A percentile compares a stretch with the other conserved stretches of the same genome.
These are phyloP conservation scores for Colletotrichum tropicale DNA, from an alignment of 2,329 filamentous ascomycete species.

Conservation along the genomic window DNA sequence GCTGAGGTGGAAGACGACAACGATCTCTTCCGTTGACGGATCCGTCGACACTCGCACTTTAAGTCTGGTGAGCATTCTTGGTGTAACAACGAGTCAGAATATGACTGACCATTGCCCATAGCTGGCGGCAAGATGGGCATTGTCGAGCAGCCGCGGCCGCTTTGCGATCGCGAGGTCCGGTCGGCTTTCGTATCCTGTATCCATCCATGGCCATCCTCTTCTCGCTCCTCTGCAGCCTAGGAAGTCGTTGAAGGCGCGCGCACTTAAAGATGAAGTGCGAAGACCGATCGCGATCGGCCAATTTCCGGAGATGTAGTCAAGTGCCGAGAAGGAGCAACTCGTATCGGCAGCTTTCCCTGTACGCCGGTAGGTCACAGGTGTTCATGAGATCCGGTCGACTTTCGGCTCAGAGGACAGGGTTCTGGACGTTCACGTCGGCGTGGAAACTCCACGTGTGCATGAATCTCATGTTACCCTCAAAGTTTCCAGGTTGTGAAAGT, in stretches of 20 bases:
- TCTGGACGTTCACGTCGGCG: not conserved
- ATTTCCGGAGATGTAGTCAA: not conserved
- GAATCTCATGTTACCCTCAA: not conserved
- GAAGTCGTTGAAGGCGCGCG: not conserved
- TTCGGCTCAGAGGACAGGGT: not conserved
- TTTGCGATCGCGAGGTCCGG: not conserved
- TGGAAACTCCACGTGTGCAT: not conserved
- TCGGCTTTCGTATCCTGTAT: not conserved
- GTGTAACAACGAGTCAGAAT: not conserved
- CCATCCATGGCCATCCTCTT: not conserved
- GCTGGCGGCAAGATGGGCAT: not conserved
- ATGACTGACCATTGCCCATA: not conserved
- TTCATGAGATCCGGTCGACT: not conserved
- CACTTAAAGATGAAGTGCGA: not conserved
- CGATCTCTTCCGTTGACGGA: not conserved
- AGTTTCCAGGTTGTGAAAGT: not conserved
- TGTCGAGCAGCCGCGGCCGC: not conserved
- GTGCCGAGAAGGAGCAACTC: not conserved
- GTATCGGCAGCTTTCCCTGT: not conserved
- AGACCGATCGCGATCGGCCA: not conserved
- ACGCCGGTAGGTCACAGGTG: not conserved
- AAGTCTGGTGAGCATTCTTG: not conserved
- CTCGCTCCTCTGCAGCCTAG: not conserved
- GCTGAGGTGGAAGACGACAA: not conserved
- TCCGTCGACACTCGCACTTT: not conserved